phyloP scores from a whole-genome alignment of 305 asterid species.

The Fraxinus dipetala region DNA sequence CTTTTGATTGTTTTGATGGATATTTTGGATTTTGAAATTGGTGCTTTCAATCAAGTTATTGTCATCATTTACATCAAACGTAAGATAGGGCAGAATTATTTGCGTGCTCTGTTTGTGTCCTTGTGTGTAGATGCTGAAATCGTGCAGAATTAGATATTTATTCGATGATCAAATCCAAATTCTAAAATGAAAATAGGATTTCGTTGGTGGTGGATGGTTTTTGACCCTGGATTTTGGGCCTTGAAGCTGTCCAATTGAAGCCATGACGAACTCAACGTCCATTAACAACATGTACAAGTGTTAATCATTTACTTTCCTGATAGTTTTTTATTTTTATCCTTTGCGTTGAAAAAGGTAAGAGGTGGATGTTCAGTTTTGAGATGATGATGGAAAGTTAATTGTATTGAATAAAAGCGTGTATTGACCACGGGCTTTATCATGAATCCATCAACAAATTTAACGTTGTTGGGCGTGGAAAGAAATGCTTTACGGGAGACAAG shows the following conservation, averaged over 20 bases:
- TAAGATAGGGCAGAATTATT: background rate
- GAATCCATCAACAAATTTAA: background rate
- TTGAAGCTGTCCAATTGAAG: background rate
- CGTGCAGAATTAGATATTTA: background rate
- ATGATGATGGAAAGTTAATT: background rate
- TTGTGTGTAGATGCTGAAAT: background rate
- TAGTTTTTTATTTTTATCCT: background rate
- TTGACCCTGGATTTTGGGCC: background rate
- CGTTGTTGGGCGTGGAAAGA: background rate
- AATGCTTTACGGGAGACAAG: background rate
- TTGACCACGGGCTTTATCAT: background rate
- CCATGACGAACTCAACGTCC: background rate
- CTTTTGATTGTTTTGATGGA: slow-evolving; percentile 29
- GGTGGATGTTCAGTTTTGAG: background rate
- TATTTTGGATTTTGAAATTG: slow-evolving; percentile 27
- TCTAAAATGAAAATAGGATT: background rate
- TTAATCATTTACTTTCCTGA: background rate
- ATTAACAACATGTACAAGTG: background rate
- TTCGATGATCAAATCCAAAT: background rate
- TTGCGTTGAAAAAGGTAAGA: background rate
- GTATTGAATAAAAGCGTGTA: background rate
- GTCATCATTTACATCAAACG: background rate
- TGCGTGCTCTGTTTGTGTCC: background rate
- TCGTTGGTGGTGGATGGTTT: background rate
- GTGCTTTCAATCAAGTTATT: background rate